Conservation (phyloP, 352 stramenopile species). For the Sclerospora graminicola region DNA sequence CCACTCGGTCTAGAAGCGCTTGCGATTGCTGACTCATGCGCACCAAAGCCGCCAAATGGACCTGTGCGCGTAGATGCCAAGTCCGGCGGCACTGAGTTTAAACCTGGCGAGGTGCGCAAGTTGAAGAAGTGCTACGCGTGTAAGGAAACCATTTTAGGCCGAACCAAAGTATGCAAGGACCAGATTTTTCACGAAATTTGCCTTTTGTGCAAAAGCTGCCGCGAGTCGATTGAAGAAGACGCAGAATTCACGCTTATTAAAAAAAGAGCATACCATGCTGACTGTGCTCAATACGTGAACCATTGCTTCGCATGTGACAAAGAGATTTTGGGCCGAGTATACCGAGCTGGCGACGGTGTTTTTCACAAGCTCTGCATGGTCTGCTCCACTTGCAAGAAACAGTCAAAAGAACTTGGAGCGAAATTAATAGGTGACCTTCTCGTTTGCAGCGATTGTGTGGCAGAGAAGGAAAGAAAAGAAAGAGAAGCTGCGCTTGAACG, state of each 20-base stretch:
- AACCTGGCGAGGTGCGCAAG: slow-evolving; percentile 58
- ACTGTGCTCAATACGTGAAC: slow-evolving; percentile 58
- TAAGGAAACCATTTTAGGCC: slow-evolving; percentile 76
- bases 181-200: slow-evolving; percentile 84
- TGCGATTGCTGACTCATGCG: slow-evolving; percentile 19
- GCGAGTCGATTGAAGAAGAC: slow-evolving; percentile 66
- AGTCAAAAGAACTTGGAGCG: slow-evolving; percentile 45
- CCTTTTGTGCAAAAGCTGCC: slow-evolving; percentile 60
- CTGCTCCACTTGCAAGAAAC: slow-evolving; percentile 59
- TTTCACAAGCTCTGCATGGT: slow-evolving; percentile 80
- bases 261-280: slow-evolving; percentile 71
- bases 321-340: slow-evolving; percentile 71
- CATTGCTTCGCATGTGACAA: slow-evolving; percentile 71
- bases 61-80: slow-evolving; percentile 44
- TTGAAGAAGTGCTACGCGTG: slow-evolving; percentile 70
- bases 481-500: slow-evolving; percentile 28
- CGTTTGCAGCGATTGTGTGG: slow-evolving; percentile 42
- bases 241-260: slow-evolving; percentile 74
- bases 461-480: slow-evolving; percentile 40
- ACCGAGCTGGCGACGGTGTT: slow-evolving; percentile 42
- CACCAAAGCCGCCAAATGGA: slow-evolving; percentile 25
- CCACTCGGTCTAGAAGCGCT: slow-evolving; percentile 25
- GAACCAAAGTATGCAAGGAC: slow-evolving; percentile 60
- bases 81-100: slow-evolving; percentile 39
- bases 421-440: slow-evolving; percentile 48